Percentiles rank a stretch among this genome's conserved stretches.
phyloP scores from a whole-genome alignment of 139 green algal genomes.

The Closterium sp. region DNA sequence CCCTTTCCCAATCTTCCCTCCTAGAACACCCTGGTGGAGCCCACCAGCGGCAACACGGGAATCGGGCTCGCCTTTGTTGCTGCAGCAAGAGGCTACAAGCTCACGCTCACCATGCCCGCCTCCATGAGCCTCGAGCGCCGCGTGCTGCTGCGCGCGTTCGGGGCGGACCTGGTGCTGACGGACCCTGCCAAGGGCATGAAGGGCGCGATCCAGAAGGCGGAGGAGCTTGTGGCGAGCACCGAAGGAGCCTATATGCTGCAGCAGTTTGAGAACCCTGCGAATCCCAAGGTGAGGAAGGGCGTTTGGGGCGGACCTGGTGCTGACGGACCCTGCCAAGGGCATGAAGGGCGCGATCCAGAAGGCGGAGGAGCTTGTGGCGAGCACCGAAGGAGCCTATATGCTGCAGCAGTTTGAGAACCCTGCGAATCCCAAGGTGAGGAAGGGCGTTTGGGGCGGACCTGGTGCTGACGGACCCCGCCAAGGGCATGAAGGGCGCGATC shows the following conservation, averaged over 20 bases:
- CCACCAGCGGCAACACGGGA: conserved; percentile 93
- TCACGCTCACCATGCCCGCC: conserved; percentile 96
- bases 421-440: conserved; percentile 67
- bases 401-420: no score
- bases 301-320: no score
- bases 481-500: conserved; percentile 80
- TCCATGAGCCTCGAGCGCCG: conserved; percentile 95
- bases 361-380: conserved; percentile 62
- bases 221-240: conserved; percentile 63
- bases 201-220: conserved; percentile 69
- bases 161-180: conserved; percentile 64
- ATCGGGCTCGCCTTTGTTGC: conserved; percentile 95
- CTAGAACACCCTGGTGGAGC: conserved; percentile 90
- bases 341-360: conserved; percentile 76
- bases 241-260: conserved; percentile 54
- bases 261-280: conserved; percentile 60
- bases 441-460: no score
- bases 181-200: conserved; percentile 72
- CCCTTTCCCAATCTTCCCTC: no score
- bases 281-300: conserved; percentile 50
- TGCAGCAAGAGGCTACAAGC: conserved; percentile 90
- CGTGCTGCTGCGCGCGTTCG: conserved; percentile 82
- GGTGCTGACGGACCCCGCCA: conserved; percentile 63
- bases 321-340: conserved; percentile 67
- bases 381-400: conserved; percentile 60